phyloP scores from a whole-genome alignment of 352 stramenopile species.

The Pythium diclinum region DNA sequence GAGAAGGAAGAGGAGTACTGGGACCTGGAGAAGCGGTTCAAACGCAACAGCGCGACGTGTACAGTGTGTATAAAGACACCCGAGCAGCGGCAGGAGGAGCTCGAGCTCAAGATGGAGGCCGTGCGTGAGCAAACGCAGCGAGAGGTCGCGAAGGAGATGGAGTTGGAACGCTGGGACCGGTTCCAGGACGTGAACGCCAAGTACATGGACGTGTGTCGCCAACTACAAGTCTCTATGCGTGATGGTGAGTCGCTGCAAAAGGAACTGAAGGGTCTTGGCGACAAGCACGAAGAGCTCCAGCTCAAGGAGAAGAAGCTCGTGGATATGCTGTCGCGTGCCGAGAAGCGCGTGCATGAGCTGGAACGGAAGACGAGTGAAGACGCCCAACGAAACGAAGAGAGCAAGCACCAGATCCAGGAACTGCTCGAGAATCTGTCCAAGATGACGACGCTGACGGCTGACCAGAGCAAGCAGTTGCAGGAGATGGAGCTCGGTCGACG shows the following conservation, averaged over 20 bases:
- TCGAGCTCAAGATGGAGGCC: constrained; percentile 37
- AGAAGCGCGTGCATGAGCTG: constrained; percentile 31
- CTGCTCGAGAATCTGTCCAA: constrained; percentile 66
- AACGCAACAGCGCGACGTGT: constrained; percentile 46
- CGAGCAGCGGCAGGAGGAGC: constrained; percentile 43
- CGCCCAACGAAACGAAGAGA: constrained; percentile 33
- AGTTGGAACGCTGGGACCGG: constrained; percentile 60
- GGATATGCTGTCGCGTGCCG: constrained; percentile 20
- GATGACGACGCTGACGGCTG: constrained; percentile 54
- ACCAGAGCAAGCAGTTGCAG: constrained; percentile 66
- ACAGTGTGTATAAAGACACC: constrained; percentile 49
- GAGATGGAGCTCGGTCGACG: constrained; percentile 43
- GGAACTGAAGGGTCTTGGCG: constrained; percentile 19
- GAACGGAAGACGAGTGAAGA: constrained; percentile 26
- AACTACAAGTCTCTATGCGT: constrained; percentile 34
- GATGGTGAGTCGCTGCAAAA: constrained; percentile 30
- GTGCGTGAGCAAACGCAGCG: constrained; percentile 51
- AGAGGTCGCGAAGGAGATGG: constrained; percentile 48
- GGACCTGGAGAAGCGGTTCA: constrained; percentile 64
- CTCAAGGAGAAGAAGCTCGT: constrained; percentile 35
- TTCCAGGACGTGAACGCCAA: constrained; percentile 71
- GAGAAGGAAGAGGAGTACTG: constrained; percentile 51
- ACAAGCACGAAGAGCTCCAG: constrained; percentile 20
- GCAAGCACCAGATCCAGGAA: constrained; percentile 62
- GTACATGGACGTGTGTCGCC: constrained; percentile 50